A percentile compares a stretch with the other conserved stretches of the same genome.
phyloP scores from a whole-genome alignment of 306 rosid genomes.

The Albizia julibrissin region DNA sequence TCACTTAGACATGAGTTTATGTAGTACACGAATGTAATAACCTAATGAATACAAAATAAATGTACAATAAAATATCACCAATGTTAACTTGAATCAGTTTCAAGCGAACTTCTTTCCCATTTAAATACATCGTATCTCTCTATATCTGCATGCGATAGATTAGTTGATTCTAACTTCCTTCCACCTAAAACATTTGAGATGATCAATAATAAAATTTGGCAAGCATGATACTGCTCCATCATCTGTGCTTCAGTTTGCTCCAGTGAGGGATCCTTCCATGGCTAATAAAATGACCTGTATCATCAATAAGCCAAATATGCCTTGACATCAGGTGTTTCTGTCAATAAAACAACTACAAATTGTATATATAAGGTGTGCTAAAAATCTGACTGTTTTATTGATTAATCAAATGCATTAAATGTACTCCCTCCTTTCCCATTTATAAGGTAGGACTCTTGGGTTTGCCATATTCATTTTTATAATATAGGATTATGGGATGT shows the following conservation, averaged over 20 bases:
- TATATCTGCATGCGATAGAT: constrained; percentile 44
- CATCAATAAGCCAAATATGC: constrained; percentile 20
- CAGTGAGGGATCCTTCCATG: constrained; percentile 60
- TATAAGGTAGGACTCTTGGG: no score
- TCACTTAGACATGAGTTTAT: not conserved
- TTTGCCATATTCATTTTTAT: no score
- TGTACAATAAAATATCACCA: not conserved
- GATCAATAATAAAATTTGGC: constrained; percentile 56
- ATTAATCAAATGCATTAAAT: no score
- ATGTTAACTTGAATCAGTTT: not conserved
- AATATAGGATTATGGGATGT: no score
- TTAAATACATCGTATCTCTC: constrained; percentile 52
- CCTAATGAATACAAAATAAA: not conserved
- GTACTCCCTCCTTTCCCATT: no score
- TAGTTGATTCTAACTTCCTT: constrained; percentile 44
- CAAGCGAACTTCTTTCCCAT: constrained; percentile 64
- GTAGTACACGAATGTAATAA: not conserved
- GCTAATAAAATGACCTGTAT: constrained; percentile 71
- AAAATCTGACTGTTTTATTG: no score
- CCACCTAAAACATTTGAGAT: constrained; percentile 56
- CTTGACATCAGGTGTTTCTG: not conserved
- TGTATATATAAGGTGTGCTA: not conserved
- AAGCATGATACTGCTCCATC: constrained; percentile 77
- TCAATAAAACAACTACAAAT: not conserved
- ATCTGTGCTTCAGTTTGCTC: constrained; percentile 51